These are phyloP conservation scores for Guadua angustifolia DNA, from an alignment of 176 grass and related monocot genomes.

Conservation along the genomic window DNA sequence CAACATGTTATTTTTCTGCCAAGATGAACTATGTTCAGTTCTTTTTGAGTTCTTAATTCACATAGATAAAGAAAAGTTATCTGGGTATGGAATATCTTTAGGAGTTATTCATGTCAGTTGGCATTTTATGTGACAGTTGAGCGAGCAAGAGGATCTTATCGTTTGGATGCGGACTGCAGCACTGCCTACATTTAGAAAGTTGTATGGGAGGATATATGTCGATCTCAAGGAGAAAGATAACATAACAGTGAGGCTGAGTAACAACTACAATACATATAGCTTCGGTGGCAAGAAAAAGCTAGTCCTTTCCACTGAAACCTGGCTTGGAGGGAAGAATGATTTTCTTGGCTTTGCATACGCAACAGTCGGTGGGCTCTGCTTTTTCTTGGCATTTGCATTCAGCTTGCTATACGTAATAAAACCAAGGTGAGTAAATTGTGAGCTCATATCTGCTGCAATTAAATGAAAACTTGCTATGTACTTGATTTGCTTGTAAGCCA, in stretches of 20 bases:
- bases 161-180: conserved; percentile 96
- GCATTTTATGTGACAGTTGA: conserved; percentile 55
- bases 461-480: conserved; percentile 14
- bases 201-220: conserved; percentile 77
- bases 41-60: conserved; percentile 32
- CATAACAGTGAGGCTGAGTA: conserved; percentile 71
- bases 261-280: conserved; percentile 89
- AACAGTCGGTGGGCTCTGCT: conserved; percentile 75
- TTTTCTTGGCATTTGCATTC: conserved; percentile 74
- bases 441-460: background rate
- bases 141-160: conserved; percentile 83
- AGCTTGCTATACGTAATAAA: conserved; percentile 76
- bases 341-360: conserved; percentile 85
- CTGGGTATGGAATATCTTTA: background rate
- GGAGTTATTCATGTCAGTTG: conserved; percentile 39
- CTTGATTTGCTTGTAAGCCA: conserved; percentile 20
- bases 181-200: conserved; percentile 89
- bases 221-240: conserved; percentile 80
- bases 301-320: conserved; percentile 86
- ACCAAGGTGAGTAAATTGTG: conserved; percentile 67
- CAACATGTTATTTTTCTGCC: conserved; percentile 6
- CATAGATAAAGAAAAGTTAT: conserved; percentile 24
- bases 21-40: conserved; percentile 1
- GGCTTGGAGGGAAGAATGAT: conserved; percentile 88
- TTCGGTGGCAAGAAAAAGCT: conserved; percentile 84